Conservation (phyloP, 805 yeast genomes). For the Kodamaea kaohsiungensis region DNA sequence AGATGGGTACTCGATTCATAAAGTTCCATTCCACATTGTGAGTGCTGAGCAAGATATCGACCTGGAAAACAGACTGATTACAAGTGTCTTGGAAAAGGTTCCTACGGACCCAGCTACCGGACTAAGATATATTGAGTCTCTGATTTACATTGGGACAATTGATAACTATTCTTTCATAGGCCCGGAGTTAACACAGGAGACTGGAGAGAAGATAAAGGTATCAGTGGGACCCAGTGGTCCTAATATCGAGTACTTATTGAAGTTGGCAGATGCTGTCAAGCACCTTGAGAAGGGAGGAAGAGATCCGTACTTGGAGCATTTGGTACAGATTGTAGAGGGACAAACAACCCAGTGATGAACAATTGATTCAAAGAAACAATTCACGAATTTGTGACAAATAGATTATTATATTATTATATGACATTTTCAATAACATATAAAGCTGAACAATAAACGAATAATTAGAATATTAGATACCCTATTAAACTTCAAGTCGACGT, state of each 20-base stretch:
- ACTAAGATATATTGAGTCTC: conserved; percentile 49
- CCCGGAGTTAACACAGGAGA: conserved; percentile 59
- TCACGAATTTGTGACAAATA: too few species aligned
- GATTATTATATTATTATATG: too few species aligned
- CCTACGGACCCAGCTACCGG: conserved; percentile 30
- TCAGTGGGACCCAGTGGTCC: conserved; percentile 81
- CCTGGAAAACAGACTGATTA: background rate
- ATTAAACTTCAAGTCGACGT: too few species aligned
- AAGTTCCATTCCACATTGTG: conserved; percentile 61
- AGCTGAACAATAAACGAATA: too few species aligned
- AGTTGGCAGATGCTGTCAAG: conserved; percentile 49
- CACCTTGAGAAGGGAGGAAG: conserved; percentile 19
- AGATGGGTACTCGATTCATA: conserved; percentile 78
- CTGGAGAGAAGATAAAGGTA: conserved; percentile 60
- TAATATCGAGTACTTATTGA: conserved; percentile 68
- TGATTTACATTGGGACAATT: conserved; percentile 80
- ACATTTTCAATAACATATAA: too few species aligned
- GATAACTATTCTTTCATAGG: conserved; percentile 84
- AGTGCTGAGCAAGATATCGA: conserved; percentile 9
- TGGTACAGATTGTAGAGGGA: conserved; percentile 14
- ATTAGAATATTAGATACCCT: too few species aligned
- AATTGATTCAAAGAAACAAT: too few species aligned
- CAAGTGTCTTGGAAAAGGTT: conserved; percentile 11
- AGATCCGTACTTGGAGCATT: conserved; percentile 40
- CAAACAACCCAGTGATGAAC: background rate